A percentile compares a stretch with the other conserved stretches of the same genome.
phyloP scores from a whole-genome alignment of 2,329 filamentous ascomycete genomes.

The Sarocladium oryzae region DNA sequence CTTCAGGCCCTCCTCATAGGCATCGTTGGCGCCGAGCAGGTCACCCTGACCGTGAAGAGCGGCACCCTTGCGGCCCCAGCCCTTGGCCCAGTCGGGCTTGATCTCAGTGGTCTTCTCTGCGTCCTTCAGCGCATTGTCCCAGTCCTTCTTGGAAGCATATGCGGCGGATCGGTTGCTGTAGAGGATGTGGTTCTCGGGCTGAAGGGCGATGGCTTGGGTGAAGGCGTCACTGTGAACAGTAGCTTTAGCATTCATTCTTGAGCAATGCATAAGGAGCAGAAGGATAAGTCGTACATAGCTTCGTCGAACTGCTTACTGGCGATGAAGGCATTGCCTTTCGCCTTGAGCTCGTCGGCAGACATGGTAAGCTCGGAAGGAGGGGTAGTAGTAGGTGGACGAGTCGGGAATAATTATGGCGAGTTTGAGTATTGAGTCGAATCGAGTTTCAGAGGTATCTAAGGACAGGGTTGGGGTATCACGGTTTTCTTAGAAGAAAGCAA shows the following conservation, averaged over 20 bases:
- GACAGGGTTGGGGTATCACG: slow-evolving; percentile 3
- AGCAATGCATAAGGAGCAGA: not conserved
- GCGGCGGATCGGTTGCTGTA: slow-evolving; percentile 93
- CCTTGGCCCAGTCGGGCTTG: slow-evolving; percentile 97
- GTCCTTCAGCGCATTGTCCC: slow-evolving; percentile 76
- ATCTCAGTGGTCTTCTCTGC: slow-evolving; percentile 89
- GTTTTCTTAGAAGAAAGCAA: not conserved
- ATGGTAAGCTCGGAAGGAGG: slow-evolving; percentile 26
- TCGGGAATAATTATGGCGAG: no score
- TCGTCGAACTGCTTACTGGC: slow-evolving; percentile 94
- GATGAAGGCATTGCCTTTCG: slow-evolving; percentile 97
- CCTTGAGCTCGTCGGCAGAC: slow-evolving; percentile 78
- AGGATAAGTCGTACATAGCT: slow-evolving; percentile 66
- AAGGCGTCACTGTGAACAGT: slow-evolving; percentile 70
- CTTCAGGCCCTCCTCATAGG: slow-evolving; percentile 92
- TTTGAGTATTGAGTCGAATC: no score
- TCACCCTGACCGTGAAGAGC: slow-evolving; percentile 85
- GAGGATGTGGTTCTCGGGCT: slow-evolving; percentile 88
- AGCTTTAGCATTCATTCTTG: slow-evolving; percentile 13
- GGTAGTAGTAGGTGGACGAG: not conserved
- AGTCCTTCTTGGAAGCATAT: slow-evolving; percentile 85
- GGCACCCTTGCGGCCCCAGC: slow-evolving; percentile 88
- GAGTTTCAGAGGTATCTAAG: not conserved
- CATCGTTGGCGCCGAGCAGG: slow-evolving; percentile 75
- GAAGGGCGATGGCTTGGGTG: slow-evolving; percentile 82